A percentile compares a stretch with the other conserved stretches of the same genome.
Evolutionary conservation across 495 filamentous ascomycete species (phyloP).

Genomic region (Penicillium bovifimosum): DNA sequence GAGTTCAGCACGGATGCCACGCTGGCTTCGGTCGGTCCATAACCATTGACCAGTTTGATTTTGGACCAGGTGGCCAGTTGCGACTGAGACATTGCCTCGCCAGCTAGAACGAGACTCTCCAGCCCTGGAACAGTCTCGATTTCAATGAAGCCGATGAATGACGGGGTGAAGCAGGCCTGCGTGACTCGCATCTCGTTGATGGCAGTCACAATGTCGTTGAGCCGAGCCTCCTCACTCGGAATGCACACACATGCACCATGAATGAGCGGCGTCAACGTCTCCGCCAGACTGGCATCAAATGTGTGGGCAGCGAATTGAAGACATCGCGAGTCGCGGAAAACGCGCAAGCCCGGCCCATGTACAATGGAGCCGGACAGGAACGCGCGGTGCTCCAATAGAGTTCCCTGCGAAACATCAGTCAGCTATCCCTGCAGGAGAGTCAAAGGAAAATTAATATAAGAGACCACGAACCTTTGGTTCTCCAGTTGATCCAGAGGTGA

Average conservation of each 20-base stretch:
- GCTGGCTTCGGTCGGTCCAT: constrained; percentile 50
- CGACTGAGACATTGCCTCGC: constrained; percentile 52
- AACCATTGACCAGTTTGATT: constrained; percentile 52
- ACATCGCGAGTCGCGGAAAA: constrained; percentile 27
- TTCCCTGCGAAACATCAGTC: constrained; percentile 27
- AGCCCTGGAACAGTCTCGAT: constrained; percentile 43
- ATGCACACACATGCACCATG: constrained; percentile 43
- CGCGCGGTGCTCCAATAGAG: constrained; percentile 44
- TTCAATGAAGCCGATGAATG: constrained; percentile 43
- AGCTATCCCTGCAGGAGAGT: neutral
- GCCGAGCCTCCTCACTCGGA: constrained; percentile 46
- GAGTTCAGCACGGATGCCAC: constrained; percentile 37
- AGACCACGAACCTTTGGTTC: constrained; percentile 42
- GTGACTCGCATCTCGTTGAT: constrained; percentile 45
- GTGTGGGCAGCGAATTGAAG: constrained; percentile 52
- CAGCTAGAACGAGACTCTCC: constrained; percentile 41
- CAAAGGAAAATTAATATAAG: neutral
- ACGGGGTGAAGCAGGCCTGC: constrained; percentile 47
- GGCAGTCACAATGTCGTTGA: constrained; percentile 41
- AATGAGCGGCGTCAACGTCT: constrained; percentile 40
- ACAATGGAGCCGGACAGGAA: constrained; percentile 38
- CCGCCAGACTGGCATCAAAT: constrained; percentile 46
- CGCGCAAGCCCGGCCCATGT: constrained; percentile 37
- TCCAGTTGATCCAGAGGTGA: constrained; percentile 49
- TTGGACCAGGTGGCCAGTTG: constrained; percentile 50